Base-by-base conservation (phyloP, 2,329 filamentous ascomycete species). In the Fusarium sp. region DNA sequence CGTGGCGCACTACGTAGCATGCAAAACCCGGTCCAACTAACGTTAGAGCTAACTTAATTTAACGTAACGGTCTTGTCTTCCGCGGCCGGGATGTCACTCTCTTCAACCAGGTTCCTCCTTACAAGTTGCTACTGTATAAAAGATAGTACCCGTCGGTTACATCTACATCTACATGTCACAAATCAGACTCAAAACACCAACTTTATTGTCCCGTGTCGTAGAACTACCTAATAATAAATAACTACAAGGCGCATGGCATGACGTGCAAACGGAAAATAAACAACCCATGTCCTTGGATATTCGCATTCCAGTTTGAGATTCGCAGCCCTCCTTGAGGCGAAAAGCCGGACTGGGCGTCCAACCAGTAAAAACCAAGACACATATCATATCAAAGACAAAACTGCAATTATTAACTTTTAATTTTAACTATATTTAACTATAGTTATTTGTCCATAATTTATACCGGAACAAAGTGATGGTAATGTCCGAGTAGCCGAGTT, bases 21-120 rank as follows among this genome's bases (percentile, higher is more conserved):
- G 62, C 51, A 67, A 67, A 67, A 53, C 56, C 47, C 56, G 63
- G 63, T 30, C 63, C 46, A 49, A 20, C 23, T 25, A 37, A 8
- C 9, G 10, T 9, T 11, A 13, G 3, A 37, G 44, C 40, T 39
- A 52, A 39, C 6, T 22, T 33, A 40, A 20, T 43, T 27, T 41
- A 40, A 47, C 62, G 46, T 19, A 66, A 63, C 57, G 51, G 50
- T 56, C 51, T 57, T 54, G 50, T 56, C 51, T 57, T 54, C 50
- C 47, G 49, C 63, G 25, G 47, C 54, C 51, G 62, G 46, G 41
- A 52, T 62, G 62, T 62, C 50, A 66, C 62, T 45, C 49, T 45
- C 51, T 32, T 14, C 11, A 17, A 27, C 44, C 44, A 32, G 44
- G 61, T 32, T 55, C 35, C 33, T 47, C 17, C 48, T n/a, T n/a